Evolutionary conservation across 768 basidiomycete species (phyloP).

Genomic region (Cystofilobasidium macerans): DNA sequence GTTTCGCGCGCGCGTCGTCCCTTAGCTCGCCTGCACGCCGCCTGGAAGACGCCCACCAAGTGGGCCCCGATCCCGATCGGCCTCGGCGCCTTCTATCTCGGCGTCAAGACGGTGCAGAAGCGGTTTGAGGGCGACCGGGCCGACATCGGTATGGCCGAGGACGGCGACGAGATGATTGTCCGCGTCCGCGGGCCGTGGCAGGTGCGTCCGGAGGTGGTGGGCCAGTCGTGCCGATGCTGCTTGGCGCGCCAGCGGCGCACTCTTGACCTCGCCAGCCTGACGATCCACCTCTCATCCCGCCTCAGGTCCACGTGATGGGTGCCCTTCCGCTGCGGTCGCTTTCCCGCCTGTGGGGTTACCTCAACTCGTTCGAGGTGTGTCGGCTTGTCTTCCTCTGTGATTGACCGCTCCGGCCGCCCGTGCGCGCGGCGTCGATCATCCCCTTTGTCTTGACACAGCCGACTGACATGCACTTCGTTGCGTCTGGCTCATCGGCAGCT

Average conservation of each 20-base stretch:
- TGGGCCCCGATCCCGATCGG: conserved; percentile 23
- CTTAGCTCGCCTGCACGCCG: conserved; percentile 19
- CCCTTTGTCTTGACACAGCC: background rate
- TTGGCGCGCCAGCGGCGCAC: too few species aligned
- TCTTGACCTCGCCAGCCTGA: too few species aligned
- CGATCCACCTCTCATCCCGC: background rate
- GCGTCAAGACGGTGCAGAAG: conserved; percentile 16
- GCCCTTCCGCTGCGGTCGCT: conserved; percentile 87
- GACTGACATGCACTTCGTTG: background rate
- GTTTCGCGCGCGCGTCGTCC: background rate
- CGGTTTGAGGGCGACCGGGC: conserved; percentile 34
- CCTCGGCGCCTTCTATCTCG: conserved; percentile 14
- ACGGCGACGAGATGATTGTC: conserved; percentile 48
- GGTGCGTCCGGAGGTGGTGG: too few species aligned
- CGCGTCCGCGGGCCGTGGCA: conserved; percentile 85
- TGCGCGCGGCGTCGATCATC: background rate
- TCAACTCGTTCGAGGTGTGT: conserved; percentile 65
- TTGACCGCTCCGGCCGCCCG: too few species aligned
- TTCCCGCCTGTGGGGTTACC: conserved; percentile 92
- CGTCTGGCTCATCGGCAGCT: conserved; percentile 39
- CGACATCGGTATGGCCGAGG: conserved; percentile 22
- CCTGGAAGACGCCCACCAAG: conserved; percentile 14
- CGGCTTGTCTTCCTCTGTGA: too few species aligned
- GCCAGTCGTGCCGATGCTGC: too few species aligned
- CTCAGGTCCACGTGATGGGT: conserved; percentile 83